phyloP scores from a whole-genome alignment of 179 eudicot species.

The Spergularia azorica region DNA sequence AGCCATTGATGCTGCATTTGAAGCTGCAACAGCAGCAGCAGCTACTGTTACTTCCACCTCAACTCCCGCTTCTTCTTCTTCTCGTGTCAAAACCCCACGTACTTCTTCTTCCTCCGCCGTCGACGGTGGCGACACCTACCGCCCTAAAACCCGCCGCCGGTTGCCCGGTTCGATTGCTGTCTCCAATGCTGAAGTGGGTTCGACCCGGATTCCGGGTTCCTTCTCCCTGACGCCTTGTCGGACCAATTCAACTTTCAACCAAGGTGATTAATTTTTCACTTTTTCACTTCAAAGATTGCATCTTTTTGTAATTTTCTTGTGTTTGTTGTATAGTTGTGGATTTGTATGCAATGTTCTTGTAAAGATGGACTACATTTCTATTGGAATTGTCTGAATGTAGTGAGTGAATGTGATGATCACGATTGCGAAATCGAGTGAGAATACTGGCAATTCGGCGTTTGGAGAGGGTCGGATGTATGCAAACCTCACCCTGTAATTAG shows the following conservation, averaged over 20 bases:
- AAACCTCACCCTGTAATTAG: too few relatives aligned
- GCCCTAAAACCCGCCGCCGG: slow-evolving; percentile 46
- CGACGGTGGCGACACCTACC: too few relatives aligned
- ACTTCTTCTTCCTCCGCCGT: neutral
- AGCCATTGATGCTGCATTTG: slow-evolving; percentile 61
- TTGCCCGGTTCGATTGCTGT: slow-evolving; percentile 48
- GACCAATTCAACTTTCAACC: slow-evolving; percentile 11
- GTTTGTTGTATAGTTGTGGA: neutral
- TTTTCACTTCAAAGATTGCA: too few relatives aligned
- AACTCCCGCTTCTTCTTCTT: slow-evolving; percentile 20
- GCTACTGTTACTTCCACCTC: neutral
- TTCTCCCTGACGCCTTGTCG: slow-evolving; percentile 35
- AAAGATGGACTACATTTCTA: too few relatives aligned
- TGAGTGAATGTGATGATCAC: too few relatives aligned
- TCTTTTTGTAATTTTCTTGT: neutral
- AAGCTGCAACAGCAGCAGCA: slow-evolving; percentile 38
- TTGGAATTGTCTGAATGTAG: too few relatives aligned
- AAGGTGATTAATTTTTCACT: slow-evolving; percentile 15
- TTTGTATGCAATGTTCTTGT: too few relatives aligned
- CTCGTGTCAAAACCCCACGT: slow-evolving; percentile 29
- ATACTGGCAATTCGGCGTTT: too few relatives aligned
- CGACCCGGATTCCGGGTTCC: slow-evolving; percentile 4
- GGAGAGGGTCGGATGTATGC: too few relatives aligned
- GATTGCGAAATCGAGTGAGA: too few relatives aligned
- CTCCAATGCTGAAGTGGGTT: slow-evolving; percentile 21